Evolutionary conservation across 345 rosid species (phyloP).

Genomic region (Gossypium raimondii): DNA sequence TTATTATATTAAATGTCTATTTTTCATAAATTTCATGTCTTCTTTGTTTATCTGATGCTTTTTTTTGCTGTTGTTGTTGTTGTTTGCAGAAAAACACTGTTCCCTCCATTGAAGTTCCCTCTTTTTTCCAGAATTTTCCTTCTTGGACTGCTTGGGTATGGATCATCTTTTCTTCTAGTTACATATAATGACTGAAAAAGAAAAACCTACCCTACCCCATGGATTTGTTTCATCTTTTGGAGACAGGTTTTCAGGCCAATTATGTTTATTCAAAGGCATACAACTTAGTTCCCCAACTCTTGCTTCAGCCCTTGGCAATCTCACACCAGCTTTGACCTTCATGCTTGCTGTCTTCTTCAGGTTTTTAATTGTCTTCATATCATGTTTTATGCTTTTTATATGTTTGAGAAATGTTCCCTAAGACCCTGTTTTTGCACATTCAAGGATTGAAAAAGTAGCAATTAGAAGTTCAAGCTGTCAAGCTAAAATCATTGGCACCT

Average conservation of each 20-base stretch:
- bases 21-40: background rate
- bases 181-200: background rate
- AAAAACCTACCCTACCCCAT: background rate
- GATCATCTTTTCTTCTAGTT: background rate
- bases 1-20: background rate
- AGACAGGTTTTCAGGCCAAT: background rate
- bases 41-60: background rate
- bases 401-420: background rate
- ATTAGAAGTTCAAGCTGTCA: slow-evolving; percentile 58
- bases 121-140: slow-evolving; percentile 27
- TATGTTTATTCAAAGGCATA: background rate
- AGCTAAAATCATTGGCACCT: slow-evolving; percentile 73
- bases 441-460: slow-evolving; percentile 70
- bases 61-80: background rate
- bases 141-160: slow-evolving; percentile 33
- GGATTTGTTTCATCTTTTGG: background rate
- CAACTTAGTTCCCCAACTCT: slow-evolving; percentile 33
- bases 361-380: slow-evolving; percentile 8
- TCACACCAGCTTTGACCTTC: slow-evolving; percentile 10
- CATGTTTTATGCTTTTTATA: background rate
- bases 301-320: background rate
- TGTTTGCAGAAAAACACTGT: slow-evolving; percentile 13
- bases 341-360: slow-evolving; percentile 28
- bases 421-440: background rate
- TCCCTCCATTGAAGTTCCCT: slow-evolving; percentile 23